Evolutionary conservation across 1,284 basidiomycete species (phyloP), one percentile per base, ranked within the genome.

Genomic region (Xerocomus nothofagi): DNA sequence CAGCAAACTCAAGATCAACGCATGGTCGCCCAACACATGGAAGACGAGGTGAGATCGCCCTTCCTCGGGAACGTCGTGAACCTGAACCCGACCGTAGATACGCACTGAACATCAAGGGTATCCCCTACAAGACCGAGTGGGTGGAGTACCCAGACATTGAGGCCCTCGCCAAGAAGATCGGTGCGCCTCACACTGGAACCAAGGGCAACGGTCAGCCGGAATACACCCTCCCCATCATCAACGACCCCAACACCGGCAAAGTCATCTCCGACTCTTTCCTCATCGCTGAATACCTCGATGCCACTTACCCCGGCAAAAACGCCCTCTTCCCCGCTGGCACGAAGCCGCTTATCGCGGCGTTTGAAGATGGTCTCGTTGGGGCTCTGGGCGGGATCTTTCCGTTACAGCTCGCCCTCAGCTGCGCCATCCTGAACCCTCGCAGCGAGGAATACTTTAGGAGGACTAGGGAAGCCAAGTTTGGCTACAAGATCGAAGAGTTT

Each of bases 151-250:
- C 71, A 10, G 69, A 73, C 55, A 69, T 76, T 30, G 67, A 63
- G 21, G 39, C 58, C 3, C 52, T 64, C 15, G 61, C 67, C 20
- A 58, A 62, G 30, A 56, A 55, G 40, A 58, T 75, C 24, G 63
- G 65, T 3, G 71, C 67, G 6, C 53, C 57, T 9, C 41, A 73
- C 32, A 68, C 63, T 6, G 44, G 53, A 20, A 53, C 44, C 31
- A 57, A 56, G n/a, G 43, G 17, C 10, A 60, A 65, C 11, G 72
- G 72, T 24, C 49, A 26, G 30, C 65, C 64, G 5, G 23, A 31
- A 10, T 73, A 74, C 57, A 74, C 73, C 11, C 51, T 73, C 21
- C 73, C 73, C 44, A 63, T 70, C 39, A 71, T 76, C 44, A 50
- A 57, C 18, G 71, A 73, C 50, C 61, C 64, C 15, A 54, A 60